Base-by-base conservation (phyloP, 441 rosid species). In the Eutrema salsugineum region DNA sequence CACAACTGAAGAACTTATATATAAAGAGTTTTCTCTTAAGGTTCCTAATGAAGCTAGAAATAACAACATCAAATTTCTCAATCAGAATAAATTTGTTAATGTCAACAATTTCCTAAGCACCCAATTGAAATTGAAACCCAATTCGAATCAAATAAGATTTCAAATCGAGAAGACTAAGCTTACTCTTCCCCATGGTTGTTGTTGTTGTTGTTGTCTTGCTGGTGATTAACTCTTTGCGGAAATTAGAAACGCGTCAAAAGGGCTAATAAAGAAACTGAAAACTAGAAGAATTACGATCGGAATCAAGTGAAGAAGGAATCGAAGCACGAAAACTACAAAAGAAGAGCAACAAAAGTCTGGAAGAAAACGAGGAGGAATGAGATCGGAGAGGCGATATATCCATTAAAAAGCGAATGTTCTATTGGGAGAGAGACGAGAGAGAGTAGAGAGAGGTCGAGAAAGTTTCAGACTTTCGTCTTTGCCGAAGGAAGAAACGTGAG, bases 101-200 rank as follows among this genome's bases (percentile, higher is more conserved):
- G 33, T 30, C 33, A 30, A 6, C 7, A 1, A 30, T 30, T 30
- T 30, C 33, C 6, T 30, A 30, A 30, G 33, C 33, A 30, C 16
- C 66, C 14, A 66, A 65, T 53, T 30, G 27, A 44, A 63, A 42
- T 61, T 6, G 19, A 42, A 30, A 3, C 27, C 53, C 27, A 43
- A 15, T 5, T 5, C 5, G 1, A 11, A 60, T 40, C 8, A 2
- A 2, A 19, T 38, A 9, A 15, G 57, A 48, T 16, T 14, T 49
- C 17, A 24, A 20, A 5, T 27, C n/a, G 56, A 55, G 11, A 20
- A 14, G 10, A 36, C 7, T 22, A 56, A 79, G 19, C 84, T 81
- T 77, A 90, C 96, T 89, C 66, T 78, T 89, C 63, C 97, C 95
- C 98, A 92, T 90, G 70, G 50, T 73, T 33, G 14, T 58, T 11